These are phyloP conservation scores for Pythium biforme DNA, from an alignment of 352 stramenopile species.

Conservation along the genomic window DNA sequence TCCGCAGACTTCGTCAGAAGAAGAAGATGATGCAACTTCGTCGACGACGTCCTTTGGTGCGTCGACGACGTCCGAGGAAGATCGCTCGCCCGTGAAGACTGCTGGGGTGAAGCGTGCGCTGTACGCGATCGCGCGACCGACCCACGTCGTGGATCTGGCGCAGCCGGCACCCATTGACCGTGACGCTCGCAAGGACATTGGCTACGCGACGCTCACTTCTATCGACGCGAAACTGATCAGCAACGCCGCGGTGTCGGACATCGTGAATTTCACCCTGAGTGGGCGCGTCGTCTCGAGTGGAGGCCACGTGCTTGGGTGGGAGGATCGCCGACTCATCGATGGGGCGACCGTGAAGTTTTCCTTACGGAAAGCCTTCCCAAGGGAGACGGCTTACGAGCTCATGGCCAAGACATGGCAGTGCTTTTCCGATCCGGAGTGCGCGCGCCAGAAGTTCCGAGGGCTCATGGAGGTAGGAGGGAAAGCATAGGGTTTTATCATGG, in stretches of 20 bases:
- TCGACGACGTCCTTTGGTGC: constrained; percentile 16
- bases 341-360: constrained; percentile 61
- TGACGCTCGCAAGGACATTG: constrained; percentile 43
- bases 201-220: constrained; percentile 41
- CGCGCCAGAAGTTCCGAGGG: constrained; percentile 55
- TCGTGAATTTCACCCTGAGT: constrained; percentile 55
- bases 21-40: constrained; percentile 23
- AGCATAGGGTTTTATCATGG: not conserved
- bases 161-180: constrained; percentile 33
- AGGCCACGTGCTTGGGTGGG: constrained; percentile 57
- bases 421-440: constrained; percentile 61
- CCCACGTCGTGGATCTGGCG: constrained; percentile 27
- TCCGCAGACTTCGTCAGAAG: constrained; percentile 15
- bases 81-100: constrained; percentile 33
- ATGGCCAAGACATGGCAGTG: constrained; percentile 71
- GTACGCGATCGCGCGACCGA: constrained; percentile 28
- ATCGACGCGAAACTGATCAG: constrained; percentile 36
- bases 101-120: constrained; percentile 15
- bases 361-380: constrained; percentile 53
- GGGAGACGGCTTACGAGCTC: constrained; percentile 37
- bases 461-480: constrained; percentile 36
- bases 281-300: constrained; percentile 47
- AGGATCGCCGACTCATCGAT: constrained; percentile 60
- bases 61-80: constrained; percentile 30
- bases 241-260: constrained; percentile 44